phyloP scores from a whole-genome alignment of 2,329 filamentous ascomycete genomes.

The Claviceps pazoutovae region DNA sequence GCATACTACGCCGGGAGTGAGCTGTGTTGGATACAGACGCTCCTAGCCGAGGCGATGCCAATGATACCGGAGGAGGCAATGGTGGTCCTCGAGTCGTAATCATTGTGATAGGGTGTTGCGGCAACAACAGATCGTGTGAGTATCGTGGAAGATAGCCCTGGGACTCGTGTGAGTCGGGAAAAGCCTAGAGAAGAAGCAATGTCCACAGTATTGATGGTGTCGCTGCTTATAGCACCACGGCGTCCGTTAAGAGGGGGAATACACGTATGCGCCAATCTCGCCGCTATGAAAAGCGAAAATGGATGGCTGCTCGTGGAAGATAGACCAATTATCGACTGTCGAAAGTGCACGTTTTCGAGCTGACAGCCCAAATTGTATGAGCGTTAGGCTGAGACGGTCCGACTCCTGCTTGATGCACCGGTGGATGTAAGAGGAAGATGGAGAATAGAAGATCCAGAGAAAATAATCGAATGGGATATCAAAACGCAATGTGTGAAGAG shows the following conservation, averaged over 20 bases:
- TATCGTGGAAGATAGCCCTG: constrained; percentile 28
- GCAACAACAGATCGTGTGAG: constrained; percentile 12
- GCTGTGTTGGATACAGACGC: constrained; percentile 18
- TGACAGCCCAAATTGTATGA: constrained; percentile 11
- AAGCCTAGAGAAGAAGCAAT: constrained; percentile 79
- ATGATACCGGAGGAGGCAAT: constrained; percentile 4
- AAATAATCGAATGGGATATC: too few relatives aligned
- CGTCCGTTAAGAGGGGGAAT: constrained; percentile 16
- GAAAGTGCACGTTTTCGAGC: constrained; percentile 25
- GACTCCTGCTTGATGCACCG: neutral
- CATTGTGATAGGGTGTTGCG: constrained; percentile 9
- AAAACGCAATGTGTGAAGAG: neutral
- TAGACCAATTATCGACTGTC: constrained; percentile 27
- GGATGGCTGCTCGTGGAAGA: constrained; percentile 25
- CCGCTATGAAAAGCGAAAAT: constrained; percentile 17
- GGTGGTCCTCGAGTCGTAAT: constrained; percentile 11
- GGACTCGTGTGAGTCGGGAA: constrained; percentile 59
- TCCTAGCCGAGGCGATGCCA: constrained; percentile 11
- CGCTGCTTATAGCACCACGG: constrained; percentile 13
- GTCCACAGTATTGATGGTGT: constrained; percentile 65
- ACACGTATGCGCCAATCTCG: constrained; percentile 16
- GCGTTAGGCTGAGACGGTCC: constrained; percentile 1
- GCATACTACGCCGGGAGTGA: constrained; percentile 18
- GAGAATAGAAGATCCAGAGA: too few relatives aligned
- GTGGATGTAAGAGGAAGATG: neutral